Evolutionary conservation across 306 rosid genomes (phyloP).

Genomic region (Casuarina equisetifolia): DNA sequence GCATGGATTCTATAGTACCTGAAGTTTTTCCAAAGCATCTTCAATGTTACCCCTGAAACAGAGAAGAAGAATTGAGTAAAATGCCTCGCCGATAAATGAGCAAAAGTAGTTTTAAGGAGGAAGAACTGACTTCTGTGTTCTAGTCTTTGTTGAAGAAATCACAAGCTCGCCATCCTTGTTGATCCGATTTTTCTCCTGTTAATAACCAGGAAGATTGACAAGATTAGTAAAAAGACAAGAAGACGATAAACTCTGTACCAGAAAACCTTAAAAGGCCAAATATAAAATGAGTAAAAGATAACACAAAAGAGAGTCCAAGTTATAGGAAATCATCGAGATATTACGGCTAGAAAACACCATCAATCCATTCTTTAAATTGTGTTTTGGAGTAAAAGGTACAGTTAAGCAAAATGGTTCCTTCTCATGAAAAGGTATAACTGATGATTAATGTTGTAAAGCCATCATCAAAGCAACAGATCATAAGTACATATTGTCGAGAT

Average conservation of each 20-base stretch:
- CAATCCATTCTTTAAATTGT: background rate
- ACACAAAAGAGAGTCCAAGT: background rate
- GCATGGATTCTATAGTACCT: constrained; percentile 30
- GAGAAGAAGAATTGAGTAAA: constrained; percentile 26
- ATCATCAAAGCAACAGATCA: background rate
- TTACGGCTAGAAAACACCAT: background rate
- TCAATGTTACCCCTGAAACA: constrained; percentile 62
- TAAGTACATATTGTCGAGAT: background rate
- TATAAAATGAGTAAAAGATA: constrained; percentile 7
- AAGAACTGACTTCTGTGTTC: constrained; percentile 74
- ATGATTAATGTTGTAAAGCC: background rate
- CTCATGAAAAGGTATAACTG: background rate
- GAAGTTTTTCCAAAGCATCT: constrained; percentile 65
- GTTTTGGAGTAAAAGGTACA: background rate
- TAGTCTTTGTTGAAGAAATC: constrained; percentile 89
- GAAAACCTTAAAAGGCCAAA: constrained; percentile 9
- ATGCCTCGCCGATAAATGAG: constrained; percentile 22
- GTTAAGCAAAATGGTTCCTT: no score
- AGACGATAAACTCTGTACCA: constrained; percentile 16
- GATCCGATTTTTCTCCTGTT: constrained; percentile 90
- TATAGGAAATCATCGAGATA: background rate
- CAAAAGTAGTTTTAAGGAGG: constrained; percentile 16
- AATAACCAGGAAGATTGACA: constrained; percentile 27
- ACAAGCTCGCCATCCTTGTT: constrained; percentile 96
- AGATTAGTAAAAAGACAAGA: constrained; percentile 16